Percentiles rank a stretch among this genome's conserved stretches.
phyloP scores from a whole-genome alignment of 1,284 basidiomycete species.

The Ganoderma sinense region DNA sequence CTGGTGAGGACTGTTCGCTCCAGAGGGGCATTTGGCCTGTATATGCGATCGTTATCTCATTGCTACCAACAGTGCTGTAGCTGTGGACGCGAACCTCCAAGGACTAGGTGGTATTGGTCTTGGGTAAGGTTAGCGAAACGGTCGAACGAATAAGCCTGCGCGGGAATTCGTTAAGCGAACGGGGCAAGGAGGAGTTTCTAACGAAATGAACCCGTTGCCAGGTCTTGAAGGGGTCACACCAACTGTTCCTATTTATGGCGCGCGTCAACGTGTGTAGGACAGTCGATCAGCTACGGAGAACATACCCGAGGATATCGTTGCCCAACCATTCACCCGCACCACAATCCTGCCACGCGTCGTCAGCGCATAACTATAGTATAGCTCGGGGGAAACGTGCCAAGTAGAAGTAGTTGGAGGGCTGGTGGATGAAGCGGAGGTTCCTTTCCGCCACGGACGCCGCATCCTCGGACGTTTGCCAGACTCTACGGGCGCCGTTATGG shows the following conservation, averaged over 20 bases:
- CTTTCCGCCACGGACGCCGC: conserved; percentile 30
- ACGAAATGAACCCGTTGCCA: conserved; percentile 60
- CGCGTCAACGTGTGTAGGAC: not conserved
- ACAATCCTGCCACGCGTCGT: conserved; percentile 59
- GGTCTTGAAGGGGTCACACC: conserved; percentile 80
- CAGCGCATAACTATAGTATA: not conserved
- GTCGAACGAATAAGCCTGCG: conserved; percentile 72
- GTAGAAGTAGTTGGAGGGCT: conserved; percentile 39
- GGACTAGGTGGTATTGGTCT: conserved; percentile 56
- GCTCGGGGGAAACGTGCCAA: conserved; percentile 33
- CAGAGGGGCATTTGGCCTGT: conserved; percentile 70
- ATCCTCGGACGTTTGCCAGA: conserved; percentile 36
- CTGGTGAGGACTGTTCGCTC: conserved; percentile 77
- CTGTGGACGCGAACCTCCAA: conserved; percentile 57
- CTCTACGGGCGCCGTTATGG: conserved; percentile 18
- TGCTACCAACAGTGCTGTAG: not conserved
- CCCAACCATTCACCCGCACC: conserved; percentile 84
- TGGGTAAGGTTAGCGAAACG: conserved; percentile 63
- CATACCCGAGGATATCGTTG: conserved; percentile 39
- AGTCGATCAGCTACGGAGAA: not conserved
- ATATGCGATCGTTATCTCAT: not conserved
- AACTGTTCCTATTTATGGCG: conserved; percentile 45
- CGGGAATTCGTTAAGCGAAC: not conserved
- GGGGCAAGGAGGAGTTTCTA: not conserved
- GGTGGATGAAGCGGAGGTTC: conserved; percentile 33